Conservation (phyloP, 2,329 filamentous ascomycete genomes). For the Fusarium stilboides region DNA sequence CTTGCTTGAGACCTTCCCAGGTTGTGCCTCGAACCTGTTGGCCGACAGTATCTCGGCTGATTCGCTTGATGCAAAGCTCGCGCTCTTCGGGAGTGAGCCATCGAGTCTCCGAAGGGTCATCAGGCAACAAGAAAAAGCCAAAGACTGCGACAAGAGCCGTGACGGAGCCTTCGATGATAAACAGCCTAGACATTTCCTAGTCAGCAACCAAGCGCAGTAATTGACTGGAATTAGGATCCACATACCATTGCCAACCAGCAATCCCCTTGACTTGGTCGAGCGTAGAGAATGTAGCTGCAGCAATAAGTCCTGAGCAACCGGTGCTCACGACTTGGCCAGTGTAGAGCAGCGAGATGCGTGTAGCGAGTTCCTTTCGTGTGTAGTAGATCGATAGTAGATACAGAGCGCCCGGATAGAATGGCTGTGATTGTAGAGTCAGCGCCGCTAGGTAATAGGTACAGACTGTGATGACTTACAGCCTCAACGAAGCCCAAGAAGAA, state of each 20-base stretch:
- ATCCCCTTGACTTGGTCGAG: conserved; percentile 62
- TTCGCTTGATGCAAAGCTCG: conserved; percentile 55
- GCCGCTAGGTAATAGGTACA: neutral
- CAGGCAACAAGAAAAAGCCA: conserved; percentile 45
- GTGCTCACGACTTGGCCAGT: conserved; percentile 63
- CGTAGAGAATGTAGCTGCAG: conserved; percentile 68
- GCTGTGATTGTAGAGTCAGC: neutral
- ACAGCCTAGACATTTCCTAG: conserved; percentile 61
- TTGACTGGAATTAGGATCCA: neutral
- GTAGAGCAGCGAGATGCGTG: conserved; percentile 29
- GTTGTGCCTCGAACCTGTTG: conserved; percentile 24
- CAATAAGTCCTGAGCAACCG: conserved; percentile 74
- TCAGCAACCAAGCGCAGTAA: neutral
- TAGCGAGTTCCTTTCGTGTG: conserved; percentile 31
- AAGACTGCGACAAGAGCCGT: conserved; percentile 43
- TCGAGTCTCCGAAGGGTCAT: conserved; percentile 59
- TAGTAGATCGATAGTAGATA: conserved; percentile 34
- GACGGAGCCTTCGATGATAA: conserved; percentile 69
- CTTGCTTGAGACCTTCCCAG: conserved; percentile 30
- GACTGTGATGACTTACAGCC: conserved; percentile 4
- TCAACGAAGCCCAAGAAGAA: conserved; percentile 33
- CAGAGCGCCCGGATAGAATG: conserved; percentile 29
- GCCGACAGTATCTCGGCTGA: conserved; percentile 58
- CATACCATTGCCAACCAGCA: conserved; percentile 68
- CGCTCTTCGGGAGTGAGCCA: conserved; percentile 61